These are phyloP conservation scores for Sphaerostilbella broomeana DNA, from an alignment of 2,329 filamentous ascomycete genomes.

Conservation along the genomic window DNA sequence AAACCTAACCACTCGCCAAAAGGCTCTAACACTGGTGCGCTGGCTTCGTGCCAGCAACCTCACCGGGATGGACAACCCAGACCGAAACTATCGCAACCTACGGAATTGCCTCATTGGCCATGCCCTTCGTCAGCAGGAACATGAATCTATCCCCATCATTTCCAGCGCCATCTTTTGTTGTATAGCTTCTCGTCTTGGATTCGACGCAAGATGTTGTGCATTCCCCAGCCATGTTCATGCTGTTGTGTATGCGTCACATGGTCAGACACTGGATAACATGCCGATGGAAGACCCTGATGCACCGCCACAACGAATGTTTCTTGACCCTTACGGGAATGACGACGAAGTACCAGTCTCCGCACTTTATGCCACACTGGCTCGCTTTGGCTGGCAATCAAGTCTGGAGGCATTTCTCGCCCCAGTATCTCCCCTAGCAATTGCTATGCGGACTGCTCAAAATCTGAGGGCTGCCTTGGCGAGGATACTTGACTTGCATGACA, in stretches of 20 bases:
- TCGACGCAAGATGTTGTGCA: conserved; percentile 72
- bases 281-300: conserved; percentile 28
- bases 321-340: conserved; percentile 72
- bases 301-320: conserved; percentile 54
- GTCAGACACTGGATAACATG: conserved; percentile 53
- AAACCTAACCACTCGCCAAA: conserved; percentile 54
- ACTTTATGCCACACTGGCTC: conserved; percentile 53
- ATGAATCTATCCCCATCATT: conserved; percentile 79
- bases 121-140: conserved; percentile 63
- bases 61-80: conserved; percentile 60
- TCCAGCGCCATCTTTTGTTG: conserved; percentile 82
- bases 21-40: conserved; percentile 59
- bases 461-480: conserved; percentile 61
- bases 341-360: conserved; percentile 56
- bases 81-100: conserved; percentile 66
- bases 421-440: conserved; percentile 59
- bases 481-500: conserved; percentile 23
- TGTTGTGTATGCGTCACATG: conserved; percentile 58
- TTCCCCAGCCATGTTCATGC: conserved; percentile 83
- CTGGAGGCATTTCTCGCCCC: conserved; percentile 52
- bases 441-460: conserved; percentile 67
- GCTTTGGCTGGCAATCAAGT: conserved; percentile 37
- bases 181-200: conserved; percentile 64
- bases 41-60: conserved; percentile 66
- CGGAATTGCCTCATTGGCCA: conserved; percentile 85